phyloP scores from a whole-genome alignment of 352 stramenopile species.

The Globisporangium radiosum region DNA sequence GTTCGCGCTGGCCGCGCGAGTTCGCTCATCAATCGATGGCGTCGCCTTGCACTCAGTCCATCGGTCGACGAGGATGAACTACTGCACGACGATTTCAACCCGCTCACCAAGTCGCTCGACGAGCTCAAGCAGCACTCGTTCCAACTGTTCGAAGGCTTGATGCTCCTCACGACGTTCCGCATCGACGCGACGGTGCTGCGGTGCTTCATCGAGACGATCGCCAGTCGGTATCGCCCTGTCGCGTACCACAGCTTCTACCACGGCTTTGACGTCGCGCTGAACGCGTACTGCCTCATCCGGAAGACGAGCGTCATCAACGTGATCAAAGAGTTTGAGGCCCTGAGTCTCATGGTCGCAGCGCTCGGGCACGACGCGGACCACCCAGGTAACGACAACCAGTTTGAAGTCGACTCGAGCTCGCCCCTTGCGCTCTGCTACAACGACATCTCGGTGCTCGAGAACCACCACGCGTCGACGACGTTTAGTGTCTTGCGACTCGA shows the following conservation, averaged over 20 bases:
- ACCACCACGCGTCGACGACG: constrained; percentile 78
- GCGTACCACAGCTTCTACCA: constrained; percentile 87
- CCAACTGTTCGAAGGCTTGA: constrained; percentile 54
- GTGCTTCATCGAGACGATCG: constrained; percentile 49
- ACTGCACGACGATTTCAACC: constrained; percentile 46
- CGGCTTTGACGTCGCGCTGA: constrained; percentile 71
- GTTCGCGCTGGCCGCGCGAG: constrained; percentile 32
- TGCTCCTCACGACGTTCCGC: constrained; percentile 60
- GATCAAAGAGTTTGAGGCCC: constrained; percentile 68
- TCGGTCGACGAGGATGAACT: constrained; percentile 33
- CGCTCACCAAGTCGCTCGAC: constrained; percentile 43
- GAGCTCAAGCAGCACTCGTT: constrained; percentile 57
- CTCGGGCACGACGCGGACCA: constrained; percentile 86
- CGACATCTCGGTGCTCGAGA: constrained; percentile 86
- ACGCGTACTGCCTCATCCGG: constrained; percentile 55
- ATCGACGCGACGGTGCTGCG: constrained; percentile 41
- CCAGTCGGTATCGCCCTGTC: constrained; percentile 53
- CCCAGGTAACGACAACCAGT: constrained; percentile 86
- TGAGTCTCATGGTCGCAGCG: constrained; percentile 75
- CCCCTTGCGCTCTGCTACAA: constrained; percentile 85
- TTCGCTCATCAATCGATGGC: constrained; percentile 60
- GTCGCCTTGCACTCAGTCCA: constrained; percentile 40
- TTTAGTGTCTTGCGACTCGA: constrained; percentile 43
- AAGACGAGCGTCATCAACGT: constrained; percentile 42
- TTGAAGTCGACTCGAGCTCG: constrained; percentile 79